A percentile compares a stretch with the other conserved stretches of the same genome.
These are phyloP conservation scores for Isabelozyma rhagii DNA, from an alignment of 805 yeast species.

Conservation along the genomic window DNA sequence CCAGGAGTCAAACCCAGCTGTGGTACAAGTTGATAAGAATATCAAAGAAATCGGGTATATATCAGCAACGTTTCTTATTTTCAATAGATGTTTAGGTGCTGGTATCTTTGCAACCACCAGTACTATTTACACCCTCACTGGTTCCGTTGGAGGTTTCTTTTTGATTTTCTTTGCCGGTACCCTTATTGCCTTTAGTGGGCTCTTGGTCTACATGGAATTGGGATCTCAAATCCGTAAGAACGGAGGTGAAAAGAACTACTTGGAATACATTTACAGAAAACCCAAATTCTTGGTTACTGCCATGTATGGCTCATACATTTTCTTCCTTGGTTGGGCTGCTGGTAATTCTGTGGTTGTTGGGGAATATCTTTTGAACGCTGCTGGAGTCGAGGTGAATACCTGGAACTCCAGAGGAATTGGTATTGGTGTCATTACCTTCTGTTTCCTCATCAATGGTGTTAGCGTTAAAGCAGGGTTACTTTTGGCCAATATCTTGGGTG, in stretches of 20 bases:
- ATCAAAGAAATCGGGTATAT: conserved; percentile 43
- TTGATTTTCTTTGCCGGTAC: conserved; percentile 77
- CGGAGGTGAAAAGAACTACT: conserved; percentile 83
- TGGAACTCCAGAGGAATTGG: conserved; percentile 83
- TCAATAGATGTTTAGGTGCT: conserved; percentile 72
- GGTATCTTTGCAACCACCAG: conserved; percentile 72
- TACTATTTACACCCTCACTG: conserved; percentile 53
- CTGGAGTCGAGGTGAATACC: conserved; percentile 59
- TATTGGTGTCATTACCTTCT: conserved; percentile 67
- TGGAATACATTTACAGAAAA: conserved; percentile 65
- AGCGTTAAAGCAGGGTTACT: conserved; percentile 65
- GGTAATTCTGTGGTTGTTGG: conserved; percentile 82
- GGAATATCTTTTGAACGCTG: conserved; percentile 72
- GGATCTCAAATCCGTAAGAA: conserved; percentile 75
- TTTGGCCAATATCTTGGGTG: conserved; percentile 61
- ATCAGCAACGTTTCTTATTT: conserved; percentile 48
- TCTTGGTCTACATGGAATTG: conserved; percentile 75
- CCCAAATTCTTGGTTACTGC: conserved; percentile 68
- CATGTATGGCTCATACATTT: conserved; percentile 63
- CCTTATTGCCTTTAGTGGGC: conserved; percentile 52
- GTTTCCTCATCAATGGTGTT: conserved; percentile 59
- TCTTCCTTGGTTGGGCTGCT: conserved; percentile 82
- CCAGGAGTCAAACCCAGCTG: conserved; percentile 16
- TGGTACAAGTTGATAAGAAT: conserved; percentile 41
- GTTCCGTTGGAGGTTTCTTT: conserved; percentile 70